phyloP scores from a whole-genome alignment of 306 rosid genomes.

The Castanea crenata region DNA sequence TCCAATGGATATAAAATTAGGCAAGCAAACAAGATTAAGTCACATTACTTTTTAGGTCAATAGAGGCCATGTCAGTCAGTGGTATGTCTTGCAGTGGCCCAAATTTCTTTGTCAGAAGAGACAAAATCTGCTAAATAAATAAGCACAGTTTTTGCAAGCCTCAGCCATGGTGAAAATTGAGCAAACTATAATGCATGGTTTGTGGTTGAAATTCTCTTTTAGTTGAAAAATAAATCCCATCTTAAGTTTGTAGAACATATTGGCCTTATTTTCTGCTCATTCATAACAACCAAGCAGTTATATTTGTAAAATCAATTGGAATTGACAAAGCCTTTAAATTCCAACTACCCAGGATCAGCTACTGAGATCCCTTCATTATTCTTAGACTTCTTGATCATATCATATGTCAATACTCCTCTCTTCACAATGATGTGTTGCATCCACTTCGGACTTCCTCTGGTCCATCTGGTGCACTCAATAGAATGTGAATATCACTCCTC shows the following conservation, averaged over 20 bases:
- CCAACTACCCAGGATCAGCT: neutral
- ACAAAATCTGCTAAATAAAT: neutral
- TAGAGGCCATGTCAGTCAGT: neutral
- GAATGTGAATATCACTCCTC: neutral
- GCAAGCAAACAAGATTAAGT: neutral
- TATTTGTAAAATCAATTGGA: neutral
- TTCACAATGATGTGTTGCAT: neutral
- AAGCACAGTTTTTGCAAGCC: neutral
- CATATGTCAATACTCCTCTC: neutral
- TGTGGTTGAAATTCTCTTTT: neutral
- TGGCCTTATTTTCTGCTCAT: too few species aligned
- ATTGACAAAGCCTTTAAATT: neutral
- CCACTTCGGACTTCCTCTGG: neutral
- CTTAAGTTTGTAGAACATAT: too few species aligned
- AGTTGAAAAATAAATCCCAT: too few species aligned
- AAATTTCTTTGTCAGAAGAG: neutral
- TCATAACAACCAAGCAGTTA: too few species aligned
- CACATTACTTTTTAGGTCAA: neutral
- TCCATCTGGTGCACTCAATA: neutral
- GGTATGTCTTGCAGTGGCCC: neutral
- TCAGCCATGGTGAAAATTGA: neutral
- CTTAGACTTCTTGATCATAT: neutral
- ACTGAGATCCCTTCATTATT: neutral
- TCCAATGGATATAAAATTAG: neutral
- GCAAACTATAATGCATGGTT: neutral